These are phyloP conservation scores for Paracoccidioides brasiliensis DNA, from an alignment of 2,329 filamentous ascomycete genomes.

Conservation along the genomic window DNA sequence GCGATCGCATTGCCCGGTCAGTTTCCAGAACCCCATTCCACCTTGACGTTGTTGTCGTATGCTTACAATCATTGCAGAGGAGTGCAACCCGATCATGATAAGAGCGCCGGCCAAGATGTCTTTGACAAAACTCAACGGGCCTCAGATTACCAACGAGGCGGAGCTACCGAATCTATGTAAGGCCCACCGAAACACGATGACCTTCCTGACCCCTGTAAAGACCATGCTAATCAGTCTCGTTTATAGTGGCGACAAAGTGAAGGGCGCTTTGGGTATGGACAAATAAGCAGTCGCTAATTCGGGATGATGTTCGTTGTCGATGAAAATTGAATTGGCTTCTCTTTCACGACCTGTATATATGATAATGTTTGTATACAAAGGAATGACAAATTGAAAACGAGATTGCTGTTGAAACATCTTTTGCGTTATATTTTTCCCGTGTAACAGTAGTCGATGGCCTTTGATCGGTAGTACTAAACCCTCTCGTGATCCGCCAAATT, in stretches of 20 bases:
- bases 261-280: constrained; percentile 29
- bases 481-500: constrained; percentile 42
- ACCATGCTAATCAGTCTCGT: constrained; percentile 1
- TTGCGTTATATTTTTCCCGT: background rate
- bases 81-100: constrained; percentile 39
- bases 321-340: background rate
- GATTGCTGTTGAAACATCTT: background rate
- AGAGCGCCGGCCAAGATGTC: constrained; percentile 41
- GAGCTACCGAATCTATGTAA: constrained; percentile 29
- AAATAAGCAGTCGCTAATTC: constrained; percentile 5
- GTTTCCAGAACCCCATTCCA: constrained; percentile 4
- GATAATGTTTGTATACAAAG: background rate
- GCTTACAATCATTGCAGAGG: constrained; percentile 21
- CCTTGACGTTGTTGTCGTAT: background rate
- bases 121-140: constrained; percentile 38
- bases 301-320: background rate
- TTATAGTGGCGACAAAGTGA: constrained; percentile 31
- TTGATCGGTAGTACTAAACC: background rate
- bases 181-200: background rate
- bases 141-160: constrained; percentile 30
- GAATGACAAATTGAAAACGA: background rate
- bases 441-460: background rate
- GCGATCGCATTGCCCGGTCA: constrained; percentile 42
- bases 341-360: constrained; percentile 3
- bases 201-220: background rate